phyloP scores from a whole-genome alignment of 2,329 filamentous ascomycete genomes.

The Clarireedia hainanense region DNA sequence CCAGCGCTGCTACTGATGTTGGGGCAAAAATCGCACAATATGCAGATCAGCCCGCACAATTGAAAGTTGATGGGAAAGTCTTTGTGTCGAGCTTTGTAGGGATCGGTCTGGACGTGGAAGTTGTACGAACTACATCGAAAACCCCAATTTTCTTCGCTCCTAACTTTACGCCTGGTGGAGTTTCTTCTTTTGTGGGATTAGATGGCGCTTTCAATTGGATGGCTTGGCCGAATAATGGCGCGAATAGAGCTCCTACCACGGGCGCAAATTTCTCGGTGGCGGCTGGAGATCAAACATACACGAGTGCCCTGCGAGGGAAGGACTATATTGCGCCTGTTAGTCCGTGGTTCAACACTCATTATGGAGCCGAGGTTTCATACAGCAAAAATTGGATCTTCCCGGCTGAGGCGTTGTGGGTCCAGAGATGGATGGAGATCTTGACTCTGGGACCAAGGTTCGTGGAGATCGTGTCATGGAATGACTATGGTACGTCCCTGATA shows the following conservation, averaged over 20 bases:
- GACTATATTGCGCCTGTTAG: conserved; percentile 2
- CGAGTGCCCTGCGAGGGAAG: background rate
- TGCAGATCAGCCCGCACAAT: conserved; percentile 28
- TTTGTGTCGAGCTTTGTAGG: conserved; percentile 43
- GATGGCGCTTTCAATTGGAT: conserved; percentile 8
- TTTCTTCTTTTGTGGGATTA: background rate
- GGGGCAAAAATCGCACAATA: conserved; percentile 23
- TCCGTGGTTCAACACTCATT: conserved; percentile 8
- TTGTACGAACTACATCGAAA: conserved; percentile 30
- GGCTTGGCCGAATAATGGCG: conserved; percentile 7
- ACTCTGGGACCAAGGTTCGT: background rate
- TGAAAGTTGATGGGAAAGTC: conserved; percentile 27
- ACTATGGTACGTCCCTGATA: background rate
- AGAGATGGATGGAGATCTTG: conserved; percentile 2
- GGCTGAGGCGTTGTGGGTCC: background rate
- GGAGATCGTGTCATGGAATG: conserved; percentile 7
- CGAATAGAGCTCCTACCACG: background rate
- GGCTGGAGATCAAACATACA: background rate
- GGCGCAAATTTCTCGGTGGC: background rate
- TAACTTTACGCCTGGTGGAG: background rate
- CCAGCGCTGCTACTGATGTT: conserved; percentile 14
- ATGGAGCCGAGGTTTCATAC: conserved; percentile 1
- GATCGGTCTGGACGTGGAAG: conserved; percentile 34
- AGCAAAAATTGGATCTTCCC: conserved; percentile 11
- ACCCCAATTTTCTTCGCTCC: conserved; percentile 13